Evolutionary conservation across 495 filamentous ascomycete genomes (phyloP).

Genomic region (Tuber brumale): DNA sequence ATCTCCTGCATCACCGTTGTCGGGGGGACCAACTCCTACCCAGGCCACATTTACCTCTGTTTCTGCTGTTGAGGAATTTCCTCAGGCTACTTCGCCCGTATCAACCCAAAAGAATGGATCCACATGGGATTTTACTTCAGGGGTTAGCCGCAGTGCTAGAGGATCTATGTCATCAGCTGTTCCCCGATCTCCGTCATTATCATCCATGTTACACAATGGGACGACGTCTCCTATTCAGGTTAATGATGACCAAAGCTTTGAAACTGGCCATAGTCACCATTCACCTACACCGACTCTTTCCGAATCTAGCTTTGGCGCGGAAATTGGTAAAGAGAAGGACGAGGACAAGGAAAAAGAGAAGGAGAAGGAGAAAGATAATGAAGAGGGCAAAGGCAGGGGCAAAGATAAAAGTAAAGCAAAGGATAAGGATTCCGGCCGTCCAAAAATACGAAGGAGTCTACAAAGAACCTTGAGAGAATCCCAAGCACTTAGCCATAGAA

Average conservation of each 20-base stretch:
- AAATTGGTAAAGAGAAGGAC: constrained; percentile 45
- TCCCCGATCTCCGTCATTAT: constrained; percentile 33
- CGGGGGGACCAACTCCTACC: constrained; percentile 33
- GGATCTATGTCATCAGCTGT: constrained; percentile 40
- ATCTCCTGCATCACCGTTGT: constrained; percentile 24
- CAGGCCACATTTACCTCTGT: constrained; percentile 33
- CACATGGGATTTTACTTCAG: constrained; percentile 49
- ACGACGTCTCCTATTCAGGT: constrained; percentile 13
- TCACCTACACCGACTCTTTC: constrained; percentile 32
- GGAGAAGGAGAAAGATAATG: constrained; percentile 36
- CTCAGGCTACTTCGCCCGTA: constrained; percentile 37
- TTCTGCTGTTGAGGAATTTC: constrained; percentile 34
- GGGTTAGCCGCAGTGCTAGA: constrained; percentile 36
- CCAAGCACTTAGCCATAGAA: constrained; percentile 58
- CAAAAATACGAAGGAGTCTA: constrained; percentile 76
- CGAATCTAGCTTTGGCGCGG: constrained; percentile 38
- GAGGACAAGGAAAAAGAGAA: constrained; percentile 34
- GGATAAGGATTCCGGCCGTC: constrained; percentile 47
- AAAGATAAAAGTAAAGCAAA: constrained; percentile 44
- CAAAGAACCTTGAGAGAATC: constrained; percentile 87
- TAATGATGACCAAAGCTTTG: constrained; percentile 36
- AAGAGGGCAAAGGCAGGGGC: constrained; percentile 26
- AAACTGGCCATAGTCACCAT: constrained; percentile 28
- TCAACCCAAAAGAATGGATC: constrained; percentile 47
- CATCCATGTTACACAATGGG: constrained; percentile 32